These are phyloP conservation scores for Blastobotrys malaysiensis DNA, from an alignment of 1,139 yeast species.

Conservation along the genomic window DNA sequence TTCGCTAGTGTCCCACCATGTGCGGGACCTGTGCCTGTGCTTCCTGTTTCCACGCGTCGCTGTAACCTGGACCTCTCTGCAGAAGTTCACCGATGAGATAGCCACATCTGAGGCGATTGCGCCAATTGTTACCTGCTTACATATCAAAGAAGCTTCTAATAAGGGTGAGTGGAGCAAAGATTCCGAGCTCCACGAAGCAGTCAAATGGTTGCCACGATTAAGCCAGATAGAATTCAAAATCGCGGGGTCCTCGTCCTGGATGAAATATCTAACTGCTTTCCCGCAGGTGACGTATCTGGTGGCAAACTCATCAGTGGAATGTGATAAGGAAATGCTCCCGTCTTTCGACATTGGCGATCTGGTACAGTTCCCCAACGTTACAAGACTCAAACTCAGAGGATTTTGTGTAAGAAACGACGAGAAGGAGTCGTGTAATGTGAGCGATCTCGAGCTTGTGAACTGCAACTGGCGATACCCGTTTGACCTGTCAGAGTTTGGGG, in stretches of 20 bases:
- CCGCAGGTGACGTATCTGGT: conserved; percentile 1
- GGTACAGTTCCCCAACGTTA: conserved; percentile 5
- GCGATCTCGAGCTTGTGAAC: conserved; percentile 5
- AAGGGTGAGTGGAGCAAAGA: conserved; percentile 27
- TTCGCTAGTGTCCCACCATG: not conserved
- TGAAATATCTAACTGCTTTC: conserved; percentile 10
- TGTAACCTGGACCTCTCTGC: not conserved
- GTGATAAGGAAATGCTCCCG: conserved; percentile 7
- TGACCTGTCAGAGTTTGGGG: conserved; percentile 4
- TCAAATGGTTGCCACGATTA: conserved; percentile 16
- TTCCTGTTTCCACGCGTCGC: not conserved
- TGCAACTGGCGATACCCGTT: conserved; percentile 14
- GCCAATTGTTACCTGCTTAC: conserved; percentile 4
- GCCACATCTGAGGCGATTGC: not conserved
- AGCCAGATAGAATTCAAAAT: conserved; percentile 13
- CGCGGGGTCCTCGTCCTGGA: conserved; percentile 15
- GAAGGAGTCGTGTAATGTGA: conserved; percentile 1
- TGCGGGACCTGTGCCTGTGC: not conserved
- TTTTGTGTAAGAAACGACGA: conserved; percentile 9
- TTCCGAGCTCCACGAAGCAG: conserved; percentile 15
- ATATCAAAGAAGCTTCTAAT: conserved; percentile 17
- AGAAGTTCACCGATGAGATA: not conserved
- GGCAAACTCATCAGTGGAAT: conserved; percentile 6
- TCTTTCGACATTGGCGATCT: conserved; percentile 13
- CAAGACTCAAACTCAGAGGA: conserved; percentile 8